These are phyloP conservation scores for Saccharomycopsis synnaedendra DNA, from an alignment of 805 yeast species.

Conservation along the genomic window DNA sequence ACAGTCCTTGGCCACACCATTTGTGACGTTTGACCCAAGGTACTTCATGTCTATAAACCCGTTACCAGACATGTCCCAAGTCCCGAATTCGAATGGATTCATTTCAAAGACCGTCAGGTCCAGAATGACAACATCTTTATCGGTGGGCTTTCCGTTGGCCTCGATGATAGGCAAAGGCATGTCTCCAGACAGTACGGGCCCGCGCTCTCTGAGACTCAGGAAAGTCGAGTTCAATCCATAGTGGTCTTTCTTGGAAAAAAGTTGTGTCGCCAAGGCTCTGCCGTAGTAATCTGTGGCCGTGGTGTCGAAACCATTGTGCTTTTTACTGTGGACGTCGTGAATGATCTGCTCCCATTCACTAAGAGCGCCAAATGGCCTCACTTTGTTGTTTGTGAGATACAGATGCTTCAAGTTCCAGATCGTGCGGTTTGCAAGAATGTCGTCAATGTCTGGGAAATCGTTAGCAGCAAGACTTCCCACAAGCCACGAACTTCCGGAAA, in stretches of 20 bases:
- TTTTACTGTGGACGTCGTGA: slow-evolving; percentile 33
- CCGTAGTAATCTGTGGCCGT: slow-evolving; percentile 58
- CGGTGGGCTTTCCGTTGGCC: slow-evolving; percentile 23
- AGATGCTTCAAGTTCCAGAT: slow-evolving; percentile 62
- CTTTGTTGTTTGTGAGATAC: slow-evolving; percentile 51
- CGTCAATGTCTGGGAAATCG: slow-evolving; percentile 64
- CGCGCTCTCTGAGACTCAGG: slow-evolving; percentile 27
- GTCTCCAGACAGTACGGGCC: slow-evolving; percentile 29
- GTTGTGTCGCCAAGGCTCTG: slow-evolving; percentile 49
- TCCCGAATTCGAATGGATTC: slow-evolving; percentile 61
- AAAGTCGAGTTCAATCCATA: slow-evolving; percentile 37
- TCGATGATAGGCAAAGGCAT: slow-evolving; percentile 37
- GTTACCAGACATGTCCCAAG: slow-evolving; percentile 72
- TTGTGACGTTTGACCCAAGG: slow-evolving; percentile 45
- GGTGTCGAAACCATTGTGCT: slow-evolving; percentile 42
- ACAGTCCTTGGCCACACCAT: slow-evolving; percentile 38
- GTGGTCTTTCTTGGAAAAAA: slow-evolving; percentile 39
- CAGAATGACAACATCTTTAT: slow-evolving; percentile 32
- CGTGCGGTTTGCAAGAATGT: slow-evolving; percentile 30
- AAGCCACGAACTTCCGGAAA: slow-evolving; percentile 82
- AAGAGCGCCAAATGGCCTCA: slow-evolving; percentile 37
- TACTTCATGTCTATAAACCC: slow-evolving; percentile 58
- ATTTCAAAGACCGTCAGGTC: slow-evolving; percentile 41
- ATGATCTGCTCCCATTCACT: slow-evolving; percentile 28
- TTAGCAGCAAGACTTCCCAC: slow-evolving; percentile 56